A percentile compares a stretch with the other conserved stretches of the same genome.
Conservation (phyloP, 768 basidiomycete species). For the Glaciozyma antarctica region DNA sequence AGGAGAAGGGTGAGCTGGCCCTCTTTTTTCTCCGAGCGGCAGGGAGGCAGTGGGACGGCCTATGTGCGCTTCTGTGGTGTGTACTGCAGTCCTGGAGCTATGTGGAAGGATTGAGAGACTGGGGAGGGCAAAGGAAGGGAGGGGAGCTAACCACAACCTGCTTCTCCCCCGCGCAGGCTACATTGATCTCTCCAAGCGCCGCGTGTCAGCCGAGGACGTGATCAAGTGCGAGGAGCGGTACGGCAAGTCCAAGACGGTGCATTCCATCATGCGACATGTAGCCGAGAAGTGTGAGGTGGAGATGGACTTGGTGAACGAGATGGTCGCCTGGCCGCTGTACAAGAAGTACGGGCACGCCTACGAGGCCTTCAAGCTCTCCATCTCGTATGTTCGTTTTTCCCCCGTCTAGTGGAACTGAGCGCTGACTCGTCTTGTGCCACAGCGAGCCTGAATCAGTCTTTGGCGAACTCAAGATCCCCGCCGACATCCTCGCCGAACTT, state of each 20-base stretch:
- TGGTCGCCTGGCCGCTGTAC: constrained; percentile 85
- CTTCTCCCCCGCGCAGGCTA: constrained; percentile 55
- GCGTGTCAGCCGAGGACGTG: constrained; percentile 96
- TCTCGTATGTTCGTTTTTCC: constrained; percentile 56
- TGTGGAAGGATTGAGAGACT: neutral
- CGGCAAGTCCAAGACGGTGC: constrained; percentile 94
- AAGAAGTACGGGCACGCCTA: constrained; percentile 89
- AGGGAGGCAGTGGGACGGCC: neutral
- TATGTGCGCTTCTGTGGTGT: too few relatives aligned
- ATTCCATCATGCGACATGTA: constrained; percentile 76
- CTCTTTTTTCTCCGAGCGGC: neutral
- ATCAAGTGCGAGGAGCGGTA: constrained; percentile 97
- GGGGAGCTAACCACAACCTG: neutral
- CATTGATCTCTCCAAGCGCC: constrained; percentile 96
- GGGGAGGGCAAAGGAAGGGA: neutral
- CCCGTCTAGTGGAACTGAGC: neutral
- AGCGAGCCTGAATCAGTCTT: constrained; percentile 77
- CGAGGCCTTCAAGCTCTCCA: constrained; percentile 94
- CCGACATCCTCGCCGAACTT: constrained; percentile 55
- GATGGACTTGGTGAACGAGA: constrained; percentile 77
- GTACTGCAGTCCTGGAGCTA: too few relatives aligned
- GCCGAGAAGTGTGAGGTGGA: constrained; percentile 42
- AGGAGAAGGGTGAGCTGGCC: constrained; percentile 71
- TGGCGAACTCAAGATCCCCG: constrained; percentile 50
- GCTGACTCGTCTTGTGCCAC: neutral